Evolutionary conservation across 257 asterid genomes (phyloP).

Genomic region (Solanum etuberosum): DNA sequence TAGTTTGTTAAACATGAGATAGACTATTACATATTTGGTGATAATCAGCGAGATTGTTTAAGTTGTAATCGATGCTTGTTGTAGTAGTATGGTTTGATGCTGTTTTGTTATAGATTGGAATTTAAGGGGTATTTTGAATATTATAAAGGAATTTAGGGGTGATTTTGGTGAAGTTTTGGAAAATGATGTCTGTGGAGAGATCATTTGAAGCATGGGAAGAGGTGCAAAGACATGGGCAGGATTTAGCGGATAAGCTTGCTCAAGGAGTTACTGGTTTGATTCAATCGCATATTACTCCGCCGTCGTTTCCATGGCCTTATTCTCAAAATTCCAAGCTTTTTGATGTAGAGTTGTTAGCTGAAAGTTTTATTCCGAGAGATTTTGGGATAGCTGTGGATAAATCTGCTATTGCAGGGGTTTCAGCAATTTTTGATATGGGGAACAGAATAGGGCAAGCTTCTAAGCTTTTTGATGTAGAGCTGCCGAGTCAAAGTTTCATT

Average conservation of each 20-base stretch:
- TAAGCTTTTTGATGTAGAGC: slow-evolving; percentile 67
- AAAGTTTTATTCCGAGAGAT: slow-evolving; percentile 47
- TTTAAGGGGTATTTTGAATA: not conserved
- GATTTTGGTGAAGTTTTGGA: not conserved
- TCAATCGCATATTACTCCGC: slow-evolving; percentile 72
- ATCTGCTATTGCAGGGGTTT: slow-evolving; percentile 56
- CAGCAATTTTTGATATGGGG: slow-evolving; percentile 51
- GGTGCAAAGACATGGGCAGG: slow-evolving; percentile 94
- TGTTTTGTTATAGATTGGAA: not conserved
- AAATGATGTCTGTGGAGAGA: slow-evolving; percentile 90
- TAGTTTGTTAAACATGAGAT: not conserved
- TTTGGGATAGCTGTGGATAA: slow-evolving; percentile 53
- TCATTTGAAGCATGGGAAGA: slow-evolving; percentile 98
- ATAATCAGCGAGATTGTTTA: not conserved
- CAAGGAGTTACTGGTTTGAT: slow-evolving; percentile 83
- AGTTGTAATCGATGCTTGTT: not conserved
- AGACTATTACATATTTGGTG: not conserved
- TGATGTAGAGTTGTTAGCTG: slow-evolving; percentile 60
- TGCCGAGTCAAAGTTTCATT: slow-evolving; percentile 49
- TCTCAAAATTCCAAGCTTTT: slow-evolving; percentile 53
- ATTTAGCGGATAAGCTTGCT: slow-evolving; percentile 75
- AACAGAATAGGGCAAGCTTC: slow-evolving; percentile 1
- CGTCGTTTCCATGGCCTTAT: slow-evolving; percentile 74
- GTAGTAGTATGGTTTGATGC: not conserved
- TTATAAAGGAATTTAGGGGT: not conserved